Conservation (phyloP, 768 basidiomycete species). For the Tylopilus cervinicoccineus region DNA sequence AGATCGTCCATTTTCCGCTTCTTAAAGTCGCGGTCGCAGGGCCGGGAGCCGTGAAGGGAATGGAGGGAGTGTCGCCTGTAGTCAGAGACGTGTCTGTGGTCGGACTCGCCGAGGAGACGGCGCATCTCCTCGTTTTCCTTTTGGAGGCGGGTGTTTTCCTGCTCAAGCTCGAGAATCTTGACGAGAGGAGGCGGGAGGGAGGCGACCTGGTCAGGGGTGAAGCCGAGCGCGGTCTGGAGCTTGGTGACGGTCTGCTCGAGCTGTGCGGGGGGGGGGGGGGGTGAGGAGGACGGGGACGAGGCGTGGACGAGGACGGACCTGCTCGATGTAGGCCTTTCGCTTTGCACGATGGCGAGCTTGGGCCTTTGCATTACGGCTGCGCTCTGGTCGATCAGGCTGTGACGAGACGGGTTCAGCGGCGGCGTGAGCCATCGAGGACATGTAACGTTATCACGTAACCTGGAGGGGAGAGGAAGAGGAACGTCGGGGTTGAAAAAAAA, state of each 20-base stretch:
- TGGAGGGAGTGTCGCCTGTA: slow-evolving; percentile 45
- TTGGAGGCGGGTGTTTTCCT: slow-evolving; percentile 67
- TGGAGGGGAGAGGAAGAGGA: slow-evolving; percentile 37
- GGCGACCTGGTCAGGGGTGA: slow-evolving; percentile 70
- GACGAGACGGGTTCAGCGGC: slow-evolving; percentile 39
- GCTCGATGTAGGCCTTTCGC: slow-evolving; percentile 90
- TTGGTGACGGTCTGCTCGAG: slow-evolving; percentile 84
- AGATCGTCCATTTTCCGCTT: slow-evolving; percentile 59
- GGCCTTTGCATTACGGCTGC: slow-evolving; percentile 83
- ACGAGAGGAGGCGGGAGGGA: slow-evolving; percentile 67
- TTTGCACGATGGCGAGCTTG: slow-evolving; percentile 90
- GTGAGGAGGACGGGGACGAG: not conserved
- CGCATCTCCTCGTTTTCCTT: slow-evolving; percentile 74
- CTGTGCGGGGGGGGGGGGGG: too few relatives aligned
- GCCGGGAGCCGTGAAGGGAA: slow-evolving; percentile 46
- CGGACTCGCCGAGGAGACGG: slow-evolving; percentile 54
- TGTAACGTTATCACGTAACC: slow-evolving; percentile 44
- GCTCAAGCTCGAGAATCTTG: slow-evolving; percentile 79
- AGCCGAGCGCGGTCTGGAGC: slow-evolving; percentile 69
- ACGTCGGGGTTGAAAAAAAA: slow-evolving; percentile 45
- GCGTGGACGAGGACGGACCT: slow-evolving; percentile 51
- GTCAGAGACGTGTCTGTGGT: slow-evolving; percentile 38
- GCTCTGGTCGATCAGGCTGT: slow-evolving; percentile 66
- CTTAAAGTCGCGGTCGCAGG: slow-evolving; percentile 57
- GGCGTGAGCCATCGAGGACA: slow-evolving; percentile 58